Evolutionary conservation across 768 basidiomycete species (phyloP).

Genomic region (Guyanaporus albipodus): DNA sequence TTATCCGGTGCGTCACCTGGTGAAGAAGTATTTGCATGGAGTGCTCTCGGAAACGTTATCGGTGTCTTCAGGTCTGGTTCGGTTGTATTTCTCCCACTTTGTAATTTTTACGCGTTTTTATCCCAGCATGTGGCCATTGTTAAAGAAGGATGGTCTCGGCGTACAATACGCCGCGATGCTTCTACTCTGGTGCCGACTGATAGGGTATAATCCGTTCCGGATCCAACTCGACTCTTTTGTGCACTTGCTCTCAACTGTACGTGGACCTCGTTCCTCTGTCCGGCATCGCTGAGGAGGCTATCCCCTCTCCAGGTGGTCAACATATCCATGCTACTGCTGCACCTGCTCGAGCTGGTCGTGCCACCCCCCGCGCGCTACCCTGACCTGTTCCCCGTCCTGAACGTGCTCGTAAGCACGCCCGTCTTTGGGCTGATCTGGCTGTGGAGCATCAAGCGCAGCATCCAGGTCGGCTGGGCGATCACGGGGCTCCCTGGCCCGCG

Average conservation of each 20-base stretch:
- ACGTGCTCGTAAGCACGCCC: constrained; percentile 74
- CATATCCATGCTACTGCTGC: constrained; percentile 48
- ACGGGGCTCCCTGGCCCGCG: constrained; percentile 44
- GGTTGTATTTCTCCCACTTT: background rate
- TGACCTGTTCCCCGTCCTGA: constrained; percentile 81
- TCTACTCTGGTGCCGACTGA: constrained; percentile 75
- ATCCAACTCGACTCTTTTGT: constrained; percentile 44
- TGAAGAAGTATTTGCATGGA: constrained; percentile 29
- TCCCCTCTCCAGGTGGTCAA: constrained; percentile 46
- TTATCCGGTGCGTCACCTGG: constrained; percentile 44
- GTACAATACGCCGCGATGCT: constrained; percentile 68
- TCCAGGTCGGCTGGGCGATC: constrained; percentile 80
- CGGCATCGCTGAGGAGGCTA: constrained; percentile 1
- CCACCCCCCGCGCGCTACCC: constrained; percentile 74
- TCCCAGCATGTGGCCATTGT: constrained; percentile 88
- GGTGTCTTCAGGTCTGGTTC: constrained; percentile 77
- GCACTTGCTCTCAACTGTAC: constrained; percentile 50
- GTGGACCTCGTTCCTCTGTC: constrained; percentile 4
- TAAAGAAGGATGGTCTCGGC: constrained; percentile 73
- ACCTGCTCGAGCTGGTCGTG: constrained; percentile 59
- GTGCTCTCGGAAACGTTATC: constrained; percentile 62
- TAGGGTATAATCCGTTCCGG: constrained; percentile 72
- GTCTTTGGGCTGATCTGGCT: constrained; percentile 83
- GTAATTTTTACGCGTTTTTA: background rate
- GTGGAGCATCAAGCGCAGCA: constrained; percentile 80